These are phyloP conservation scores for Penicillium brevicompactum DNA, from an alignment of 2,329 filamentous ascomycete genomes.

Conservation along the genomic window DNA sequence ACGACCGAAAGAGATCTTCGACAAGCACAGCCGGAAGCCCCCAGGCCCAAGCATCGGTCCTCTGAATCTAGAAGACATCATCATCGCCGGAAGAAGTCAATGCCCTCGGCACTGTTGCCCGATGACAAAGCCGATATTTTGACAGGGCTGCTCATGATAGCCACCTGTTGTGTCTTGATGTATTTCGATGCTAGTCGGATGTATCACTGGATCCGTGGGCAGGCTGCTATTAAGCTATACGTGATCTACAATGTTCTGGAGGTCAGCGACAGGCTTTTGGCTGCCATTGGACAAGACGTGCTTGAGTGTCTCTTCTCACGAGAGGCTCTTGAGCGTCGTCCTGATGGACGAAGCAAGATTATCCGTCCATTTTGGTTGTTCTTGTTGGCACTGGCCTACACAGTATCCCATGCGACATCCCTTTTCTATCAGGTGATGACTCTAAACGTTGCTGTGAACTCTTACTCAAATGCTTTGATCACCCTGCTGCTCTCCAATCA, in stretches of 20 bases:
- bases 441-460: constrained; percentile 96
- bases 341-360: constrained; percentile 87
- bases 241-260: constrained; percentile 99
- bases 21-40: constrained; percentile 17
- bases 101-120: constrained; percentile 79
- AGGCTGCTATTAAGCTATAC: constrained; percentile 96
- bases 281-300: constrained; percentile 91
- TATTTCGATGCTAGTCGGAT: constrained; percentile 92
- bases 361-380: constrained; percentile 91
- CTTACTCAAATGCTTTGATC: constrained; percentile 92
- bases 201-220: constrained; percentile 96
- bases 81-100: constrained; percentile 76
- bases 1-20: constrained; percentile 26
- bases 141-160: constrained; percentile 84
- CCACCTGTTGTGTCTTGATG: constrained; percentile 83
- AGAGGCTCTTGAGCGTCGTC: constrained; percentile 85
- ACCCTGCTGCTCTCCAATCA: constrained; percentile 95
- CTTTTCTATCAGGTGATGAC: constrained; percentile 98
- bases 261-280: constrained; percentile 81
- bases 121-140: constrained; percentile 95
- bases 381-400: constrained; percentile 80
- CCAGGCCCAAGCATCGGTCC: constrained; percentile 30
- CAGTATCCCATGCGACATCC: constrained; percentile 80
- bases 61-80: constrained; percentile 46
- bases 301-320: constrained; percentile 93